Evolutionary conservation across 1,284 basidiomycete genomes (phyloP).

Genomic region (Exobasidium cylindrosporum): DNA sequence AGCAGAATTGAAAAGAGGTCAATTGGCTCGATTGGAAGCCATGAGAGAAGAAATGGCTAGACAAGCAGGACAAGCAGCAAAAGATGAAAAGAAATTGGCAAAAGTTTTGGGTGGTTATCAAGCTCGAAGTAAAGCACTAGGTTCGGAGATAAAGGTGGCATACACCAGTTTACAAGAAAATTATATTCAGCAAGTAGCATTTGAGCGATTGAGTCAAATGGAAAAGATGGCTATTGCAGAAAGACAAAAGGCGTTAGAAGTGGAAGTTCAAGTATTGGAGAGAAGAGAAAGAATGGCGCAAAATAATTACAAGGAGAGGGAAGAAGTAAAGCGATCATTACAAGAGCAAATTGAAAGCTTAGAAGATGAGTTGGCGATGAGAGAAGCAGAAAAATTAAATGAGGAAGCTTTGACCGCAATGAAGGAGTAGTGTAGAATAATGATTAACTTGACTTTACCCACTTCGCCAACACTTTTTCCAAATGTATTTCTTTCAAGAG

Average conservation of each 20-base stretch:
- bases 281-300: constrained; percentile 39
- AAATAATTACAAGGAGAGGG: constrained; percentile 28
- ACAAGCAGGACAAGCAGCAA: constrained; percentile 75
- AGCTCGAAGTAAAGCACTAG: constrained; percentile 69
- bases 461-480: too few species aligned
- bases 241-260: constrained; percentile 33
- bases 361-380: constrained; percentile 49
- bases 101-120: constrained; percentile 88
- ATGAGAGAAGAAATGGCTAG: constrained; percentile 74
- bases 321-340: constrained; percentile 28
- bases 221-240: constrained; percentile 41
- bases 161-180: constrained; percentile 30
- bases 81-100: constrained; percentile 85
- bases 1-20: constrained; percentile 67
- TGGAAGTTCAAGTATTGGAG: constrained; percentile 39
- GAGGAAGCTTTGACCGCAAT: constrained; percentile 18
- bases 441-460: too few species aligned
- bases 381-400: constrained; percentile 39
- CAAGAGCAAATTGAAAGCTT: constrained; percentile 39
- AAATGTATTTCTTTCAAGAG: background rate
- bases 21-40: constrained; percentile 65
- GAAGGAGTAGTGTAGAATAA: too few species aligned
- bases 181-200: constrained; percentile 30
- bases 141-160: constrained; percentile 56
- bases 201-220: constrained; percentile 33